Percentiles rank a stretch among this genome's conserved stretches.
phyloP scores from a whole-genome alignment of 305 asterid species.

The Solanum hybrid region DNA sequence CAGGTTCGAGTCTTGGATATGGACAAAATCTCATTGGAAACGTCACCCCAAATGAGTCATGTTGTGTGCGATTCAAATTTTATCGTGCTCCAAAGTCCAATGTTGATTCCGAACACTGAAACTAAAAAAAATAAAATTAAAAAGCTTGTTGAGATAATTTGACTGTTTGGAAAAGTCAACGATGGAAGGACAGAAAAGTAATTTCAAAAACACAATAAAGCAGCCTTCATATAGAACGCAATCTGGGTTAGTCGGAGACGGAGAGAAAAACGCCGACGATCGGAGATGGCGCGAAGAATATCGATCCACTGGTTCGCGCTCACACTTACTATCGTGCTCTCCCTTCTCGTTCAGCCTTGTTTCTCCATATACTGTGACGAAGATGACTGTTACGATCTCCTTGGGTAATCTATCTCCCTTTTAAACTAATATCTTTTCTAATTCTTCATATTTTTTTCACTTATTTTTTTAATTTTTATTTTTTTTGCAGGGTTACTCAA shows the following conservation, averaged over 20 bases:
- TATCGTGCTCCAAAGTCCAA: neutral
- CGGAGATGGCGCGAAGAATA: slow-evolving; percentile 49
- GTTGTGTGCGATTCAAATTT: too few species aligned
- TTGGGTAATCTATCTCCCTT: slow-evolving; percentile 36
- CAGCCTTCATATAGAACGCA: neutral
- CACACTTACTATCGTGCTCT: slow-evolving; percentile 24
- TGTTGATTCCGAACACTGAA: too few species aligned
- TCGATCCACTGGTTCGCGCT: slow-evolving; percentile 40
- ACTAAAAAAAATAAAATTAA: too few species aligned
- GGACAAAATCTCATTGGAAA: too few species aligned
- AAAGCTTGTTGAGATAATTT: neutral
- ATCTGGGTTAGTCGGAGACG: neutral
- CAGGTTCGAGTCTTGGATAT: accelerated
- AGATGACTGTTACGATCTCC: slow-evolving; percentile 87
- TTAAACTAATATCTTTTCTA: neutral
- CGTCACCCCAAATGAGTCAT: neutral
- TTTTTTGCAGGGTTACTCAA: slow-evolving; percentile 24
- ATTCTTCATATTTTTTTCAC: neutral
- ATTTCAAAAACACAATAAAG: neutral
- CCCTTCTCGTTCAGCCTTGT: slow-evolving; percentile 58
- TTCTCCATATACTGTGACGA: slow-evolving; percentile 85
- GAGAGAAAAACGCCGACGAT: neutral
- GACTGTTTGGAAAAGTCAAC: neutral
- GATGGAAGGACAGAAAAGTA: neutral
- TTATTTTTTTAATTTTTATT: neutral